These are phyloP conservation scores for Melanogaster broomeanus DNA, from an alignment of 768 basidiomycete species.

Conservation along the genomic window DNA sequence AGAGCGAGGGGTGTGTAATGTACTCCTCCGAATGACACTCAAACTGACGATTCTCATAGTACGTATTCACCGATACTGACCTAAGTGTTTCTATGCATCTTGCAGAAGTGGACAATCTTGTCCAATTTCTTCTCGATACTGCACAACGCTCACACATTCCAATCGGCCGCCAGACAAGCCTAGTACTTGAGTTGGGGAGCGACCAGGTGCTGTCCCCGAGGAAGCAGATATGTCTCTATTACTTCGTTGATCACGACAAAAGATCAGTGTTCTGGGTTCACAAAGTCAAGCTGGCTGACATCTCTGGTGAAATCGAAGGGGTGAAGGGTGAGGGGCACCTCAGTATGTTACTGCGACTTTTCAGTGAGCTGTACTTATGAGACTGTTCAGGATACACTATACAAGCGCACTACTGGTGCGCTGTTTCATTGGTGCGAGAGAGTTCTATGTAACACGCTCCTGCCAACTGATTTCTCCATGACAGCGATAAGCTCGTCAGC, in stretches of 20 bases:
- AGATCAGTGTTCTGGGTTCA: conserved; percentile 50
- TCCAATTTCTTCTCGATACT: not conserved
- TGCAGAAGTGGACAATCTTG: not conserved
- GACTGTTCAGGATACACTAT: conserved; percentile 16
- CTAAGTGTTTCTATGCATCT: not conserved
- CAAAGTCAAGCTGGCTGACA: conserved; percentile 28
- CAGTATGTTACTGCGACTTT: not conserved
- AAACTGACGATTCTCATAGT: conserved; percentile 23
- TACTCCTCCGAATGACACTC: not conserved
- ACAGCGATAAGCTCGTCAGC: not conserved
- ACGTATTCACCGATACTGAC: conserved; percentile 39
- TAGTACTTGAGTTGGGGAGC: not conserved
- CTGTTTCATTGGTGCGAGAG: not conserved
- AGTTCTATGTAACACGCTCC: not conserved
- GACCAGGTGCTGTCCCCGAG: not conserved
- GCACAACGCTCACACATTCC: not conserved
- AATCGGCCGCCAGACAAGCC: not conserved
- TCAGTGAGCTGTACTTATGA: not conserved
- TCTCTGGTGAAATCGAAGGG: conserved; percentile 37
- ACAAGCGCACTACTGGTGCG: conserved; percentile 24
- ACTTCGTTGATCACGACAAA: conserved; percentile 44
- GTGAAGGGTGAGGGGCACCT: conserved; percentile 9
- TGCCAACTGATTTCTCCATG: not conserved
- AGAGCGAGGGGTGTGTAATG: conserved; percentile 35
- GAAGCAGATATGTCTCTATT: conserved; percentile 33